Evolutionary conservation across 495 filamentous ascomycete species (phyloP), one percentile per base, ranked within the genome.

Genomic region (Aspergillus leporis): DNA sequence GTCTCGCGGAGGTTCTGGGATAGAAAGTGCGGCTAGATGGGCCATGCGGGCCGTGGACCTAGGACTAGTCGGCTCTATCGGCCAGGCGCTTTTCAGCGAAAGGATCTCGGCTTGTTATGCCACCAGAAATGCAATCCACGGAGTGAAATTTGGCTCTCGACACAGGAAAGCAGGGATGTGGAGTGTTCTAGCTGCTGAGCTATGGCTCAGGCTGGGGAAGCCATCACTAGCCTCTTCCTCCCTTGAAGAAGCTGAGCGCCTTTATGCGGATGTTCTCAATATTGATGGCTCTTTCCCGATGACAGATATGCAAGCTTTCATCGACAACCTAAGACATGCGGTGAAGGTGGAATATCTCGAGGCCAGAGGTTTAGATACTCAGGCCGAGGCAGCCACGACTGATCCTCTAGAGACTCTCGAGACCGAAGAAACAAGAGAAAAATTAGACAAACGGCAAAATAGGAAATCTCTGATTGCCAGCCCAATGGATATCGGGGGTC

Each of bases 21-120:
- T 89, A 0, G 94, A 97, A 70, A 91, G 92, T 64, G 92, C 92
- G 9, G 91, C 92, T 46, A 85, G 81, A 65, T 97, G 92, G 92
- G 90, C 87, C 51, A 85, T 85, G 53, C 81, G 86, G 59, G 77
- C 92, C 53, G 84, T 96, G 32, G 94, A 98, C 61, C 81, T 87
- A 58, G 84, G 84, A 10, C 74, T 96, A 34, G 74, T 89, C 2
- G 90, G 90, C 19, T 79, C 86, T 0, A 77, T 93, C 3, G 90
- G 90, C 8, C 85, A 90, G 59, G 88, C 90, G 0, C 78, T 98
- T 16, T 79, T 95, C 54, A 89, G 86, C 8, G 93, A 98, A 74
- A 83, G 95, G 34, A 80, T 96, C 10, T 87, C 90, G 5, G 84
- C 90, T 2, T 96, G 92, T 73, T 97, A 92, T 70, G 85, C 85